Evolutionary conservation across 176 grass and related monocot species (phyloP).

Genomic region (Ensete ventricosum): DNA sequence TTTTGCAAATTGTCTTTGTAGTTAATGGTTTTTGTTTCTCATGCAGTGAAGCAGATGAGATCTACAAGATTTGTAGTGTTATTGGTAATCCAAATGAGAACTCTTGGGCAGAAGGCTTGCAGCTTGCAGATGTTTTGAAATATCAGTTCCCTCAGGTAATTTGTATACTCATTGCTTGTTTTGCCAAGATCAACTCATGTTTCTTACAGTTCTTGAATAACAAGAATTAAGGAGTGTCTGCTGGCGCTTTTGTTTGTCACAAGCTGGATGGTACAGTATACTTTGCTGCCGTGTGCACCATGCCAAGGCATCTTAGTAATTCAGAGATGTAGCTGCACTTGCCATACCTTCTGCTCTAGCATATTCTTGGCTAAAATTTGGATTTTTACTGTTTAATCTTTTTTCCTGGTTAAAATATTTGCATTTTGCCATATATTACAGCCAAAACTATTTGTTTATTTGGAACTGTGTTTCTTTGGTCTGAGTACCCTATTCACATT

Average conservation of each 20-base stretch:
- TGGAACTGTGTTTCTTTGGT: too few species aligned
- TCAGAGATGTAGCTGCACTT: too few species aligned
- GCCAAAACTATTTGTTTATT: too few species aligned
- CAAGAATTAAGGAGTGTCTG: slow-evolving; percentile 5
- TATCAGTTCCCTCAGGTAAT: slow-evolving; percentile 87
- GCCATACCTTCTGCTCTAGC: too few species aligned
- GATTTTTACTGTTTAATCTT: too few species aligned
- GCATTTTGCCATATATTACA: too few species aligned
- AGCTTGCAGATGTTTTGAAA: slow-evolving; percentile 71
- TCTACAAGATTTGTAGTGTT: slow-evolving; percentile 87
- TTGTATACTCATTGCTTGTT: slow-evolving; percentile 4
- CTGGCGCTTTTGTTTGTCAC: slow-evolving; percentile 3
- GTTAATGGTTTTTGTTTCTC: neutral
- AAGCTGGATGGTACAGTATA: too few species aligned
- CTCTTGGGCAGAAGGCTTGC: slow-evolving; percentile 84
- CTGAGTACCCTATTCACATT: too few species aligned
- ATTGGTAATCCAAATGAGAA: slow-evolving; percentile 72
- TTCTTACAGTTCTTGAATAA: neutral
- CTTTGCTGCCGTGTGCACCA: too few species aligned
- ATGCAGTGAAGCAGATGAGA: slow-evolving; percentile 85
- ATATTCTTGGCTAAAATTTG: too few species aligned
- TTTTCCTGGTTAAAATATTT: too few species aligned
- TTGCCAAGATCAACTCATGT: slow-evolving; percentile 9
- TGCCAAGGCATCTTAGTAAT: too few species aligned
- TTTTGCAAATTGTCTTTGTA: neutral